Percentiles rank a stretch among this genome's conserved stretches.
These are phyloP conservation scores for Astrocystis sublimbata DNA, from an alignment of 495 filamentous ascomycete species.

Conservation along the genomic window DNA sequence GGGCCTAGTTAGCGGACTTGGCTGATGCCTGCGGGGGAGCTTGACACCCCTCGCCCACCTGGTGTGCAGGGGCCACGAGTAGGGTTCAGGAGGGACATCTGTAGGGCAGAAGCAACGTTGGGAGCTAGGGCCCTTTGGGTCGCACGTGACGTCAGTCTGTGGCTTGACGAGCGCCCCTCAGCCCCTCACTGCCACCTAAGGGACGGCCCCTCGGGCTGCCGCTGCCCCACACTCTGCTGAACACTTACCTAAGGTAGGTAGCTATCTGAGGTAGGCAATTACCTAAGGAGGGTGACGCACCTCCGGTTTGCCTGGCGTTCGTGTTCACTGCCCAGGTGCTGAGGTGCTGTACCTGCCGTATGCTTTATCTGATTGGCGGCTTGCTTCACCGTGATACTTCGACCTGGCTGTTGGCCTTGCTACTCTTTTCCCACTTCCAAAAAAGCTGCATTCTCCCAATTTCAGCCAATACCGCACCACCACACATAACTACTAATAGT, in stretches of 20 bases:
- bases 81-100: background rate
- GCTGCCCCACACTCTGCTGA: background rate
- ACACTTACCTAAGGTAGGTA: no score
- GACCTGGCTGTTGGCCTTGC: background rate
- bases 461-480: no score
- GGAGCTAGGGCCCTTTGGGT: background rate
- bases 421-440: background rate
- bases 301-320: conserved; percentile 29
- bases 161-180: conserved; percentile 10
- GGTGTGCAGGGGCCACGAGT: no score
- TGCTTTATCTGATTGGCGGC: conserved; percentile 2
- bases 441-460: background rate
- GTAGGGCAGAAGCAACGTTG: background rate
- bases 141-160: conserved; percentile 21
- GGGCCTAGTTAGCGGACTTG: no score
- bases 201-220: background rate
- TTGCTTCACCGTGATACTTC: background rate
- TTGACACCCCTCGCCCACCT: no score
- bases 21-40: background rate
- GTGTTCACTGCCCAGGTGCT: no score
- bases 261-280: no score
- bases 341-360: no score
- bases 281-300: conserved; percentile 31
- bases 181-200: background rate
- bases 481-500: background rate